Base-by-base conservation (phyloP, 2,329 filamentous ascomycete genomes). In the Exophiala alcalophila region DNA sequence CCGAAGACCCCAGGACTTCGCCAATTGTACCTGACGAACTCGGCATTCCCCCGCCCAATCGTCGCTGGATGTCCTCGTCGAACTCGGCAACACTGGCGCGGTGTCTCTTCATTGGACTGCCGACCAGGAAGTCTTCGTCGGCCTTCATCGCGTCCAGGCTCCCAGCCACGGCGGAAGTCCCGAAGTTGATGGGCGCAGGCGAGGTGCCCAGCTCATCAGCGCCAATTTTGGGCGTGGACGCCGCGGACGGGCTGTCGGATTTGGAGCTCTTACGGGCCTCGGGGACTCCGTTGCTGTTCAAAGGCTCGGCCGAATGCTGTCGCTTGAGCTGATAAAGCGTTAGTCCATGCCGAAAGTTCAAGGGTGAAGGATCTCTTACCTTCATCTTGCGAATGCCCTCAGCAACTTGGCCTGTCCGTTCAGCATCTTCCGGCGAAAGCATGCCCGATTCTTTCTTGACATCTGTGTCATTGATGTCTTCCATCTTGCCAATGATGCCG, bases 301-400 rank as follows among this genome's bases (percentile, higher is more conserved):
- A 49, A 2, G 76, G 75, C 45, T 82, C 80, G 12, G 76, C 72
- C 8, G 80, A 83, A 58, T 81, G 80, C 57, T 81, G 77, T 38
- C 80, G 75, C 69, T 83, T 83, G 43, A 83, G 70, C 80, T 83
- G 56, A 52, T 52, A 26, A 48, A 49, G 33, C 42, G 39, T 55
- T 53, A 50, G 49, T 42, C 27, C 15, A 16, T 42, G 42, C 50
- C 64, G 59, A 42, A 53, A 47, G 43, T 41, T 47, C 30, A 49
- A 49, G 20, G 48, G 31, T 18, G 24, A 38, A 40, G 46, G 34
- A 42, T 56, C 31, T 61, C 70, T 54, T 63, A 81, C 80, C 68
- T 80, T 81, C 60, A 83, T 83, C 63, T 82, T 80, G 47, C 78
- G 70, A 41, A 83, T 73, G 35, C 79, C 79, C 54, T 83, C 79